Base-by-base conservation (phyloP, 106 monocot species). In the Ottelia alismoides region DNA sequence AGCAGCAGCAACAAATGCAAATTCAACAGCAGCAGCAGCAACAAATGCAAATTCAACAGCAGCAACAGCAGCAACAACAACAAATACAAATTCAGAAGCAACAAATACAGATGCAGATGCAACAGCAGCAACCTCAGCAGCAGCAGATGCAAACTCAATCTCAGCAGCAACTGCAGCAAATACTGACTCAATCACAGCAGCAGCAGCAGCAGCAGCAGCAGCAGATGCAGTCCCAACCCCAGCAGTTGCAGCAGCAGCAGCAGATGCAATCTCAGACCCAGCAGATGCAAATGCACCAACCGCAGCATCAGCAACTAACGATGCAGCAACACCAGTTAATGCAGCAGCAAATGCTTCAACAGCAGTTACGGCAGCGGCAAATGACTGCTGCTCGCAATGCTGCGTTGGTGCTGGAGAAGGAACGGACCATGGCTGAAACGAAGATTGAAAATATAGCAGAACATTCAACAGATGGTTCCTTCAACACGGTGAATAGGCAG, bases 391-490 rank as follows among this genome's bases (percentile, higher is more conserved):
- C 68, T 28, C 68, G 68, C n/a, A 26, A n/a, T 1, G 22, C 65
- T 30, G 46, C 46, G 47, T 56, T 65, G 46, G 30, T 46, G 10
- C 6, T 12, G 35, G 65, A 30, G n/a, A 45, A 28, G 20, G 49
- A 51, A 22, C 30, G 25, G 25, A 26, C 58, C 2, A 53, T 60
- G 43, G 44, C 46, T 16, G 68, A 68, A 40, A 53, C 60, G 14
- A 68, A 68, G 51, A 59, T 51, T 44, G 68, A 68, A 52, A 68
- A 60, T 22, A 43, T 57, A 27, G 18, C 51, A 27, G 68, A 68
- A 16, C 17, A 25, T 16, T 26, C 56, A 30, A 69, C 70, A 1
- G 84, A 93, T 57, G 44, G 56, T 30, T 28, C 72, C 29, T 78
- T 68, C 22, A 60, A 28, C 28, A 51, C 48, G 12, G 28, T 76